Conservation (phyloP, 352 stramenopile genomes). For the Phytophthora sansomeana region DNA sequence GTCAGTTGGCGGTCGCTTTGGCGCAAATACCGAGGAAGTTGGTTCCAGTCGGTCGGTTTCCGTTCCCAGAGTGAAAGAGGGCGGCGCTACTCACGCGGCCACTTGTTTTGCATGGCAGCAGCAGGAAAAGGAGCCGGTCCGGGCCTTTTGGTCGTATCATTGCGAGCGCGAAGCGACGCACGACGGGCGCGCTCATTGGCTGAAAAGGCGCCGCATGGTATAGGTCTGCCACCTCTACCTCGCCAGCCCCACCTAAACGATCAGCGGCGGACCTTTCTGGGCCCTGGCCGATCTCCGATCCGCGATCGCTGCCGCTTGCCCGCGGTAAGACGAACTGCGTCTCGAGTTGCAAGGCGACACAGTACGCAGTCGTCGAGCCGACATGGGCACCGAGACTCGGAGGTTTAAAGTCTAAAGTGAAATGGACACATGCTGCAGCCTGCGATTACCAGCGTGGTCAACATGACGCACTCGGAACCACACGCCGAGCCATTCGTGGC, state of each 20-base stretch:
- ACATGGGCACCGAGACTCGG: too few species aligned
- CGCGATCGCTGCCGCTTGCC: neutral
- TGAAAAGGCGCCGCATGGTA: slow-evolving; percentile 19
- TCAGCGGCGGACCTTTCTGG: slow-evolving; percentile 9
- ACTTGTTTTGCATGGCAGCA: slow-evolving; percentile 4
- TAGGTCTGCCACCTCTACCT: slow-evolving; percentile 17
- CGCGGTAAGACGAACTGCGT: slow-evolving; percentile 2
- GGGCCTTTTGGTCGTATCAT: slow-evolving; percentile 19
- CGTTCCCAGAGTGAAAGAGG: slow-evolving; percentile 43
- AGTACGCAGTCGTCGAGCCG: too few species aligned
- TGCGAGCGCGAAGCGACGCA: slow-evolving; percentile 24
- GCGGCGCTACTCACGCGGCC: slow-evolving; percentile 29
- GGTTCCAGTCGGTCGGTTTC: slow-evolving; percentile 43
- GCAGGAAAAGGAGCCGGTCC: slow-evolving; percentile 28
- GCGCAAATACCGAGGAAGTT: slow-evolving; percentile 44
- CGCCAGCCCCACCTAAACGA: slow-evolving; percentile 4
- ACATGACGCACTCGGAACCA: slow-evolving; percentile 2
- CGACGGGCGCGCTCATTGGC: slow-evolving; percentile 13
- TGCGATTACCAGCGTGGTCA: neutral
- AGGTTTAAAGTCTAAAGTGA: too few species aligned
- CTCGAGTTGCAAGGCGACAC: neutral
- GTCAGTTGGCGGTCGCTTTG: slow-evolving; percentile 4
- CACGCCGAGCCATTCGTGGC: slow-evolving; percentile 14
- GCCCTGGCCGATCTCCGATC: neutral
- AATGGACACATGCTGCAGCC: neutral